Percentiles rank a stretch among this genome's conserved stretches.
phyloP scores from a whole-genome alignment of 1,284 basidiomycete species.

The Porogramme epimiltina region DNA sequence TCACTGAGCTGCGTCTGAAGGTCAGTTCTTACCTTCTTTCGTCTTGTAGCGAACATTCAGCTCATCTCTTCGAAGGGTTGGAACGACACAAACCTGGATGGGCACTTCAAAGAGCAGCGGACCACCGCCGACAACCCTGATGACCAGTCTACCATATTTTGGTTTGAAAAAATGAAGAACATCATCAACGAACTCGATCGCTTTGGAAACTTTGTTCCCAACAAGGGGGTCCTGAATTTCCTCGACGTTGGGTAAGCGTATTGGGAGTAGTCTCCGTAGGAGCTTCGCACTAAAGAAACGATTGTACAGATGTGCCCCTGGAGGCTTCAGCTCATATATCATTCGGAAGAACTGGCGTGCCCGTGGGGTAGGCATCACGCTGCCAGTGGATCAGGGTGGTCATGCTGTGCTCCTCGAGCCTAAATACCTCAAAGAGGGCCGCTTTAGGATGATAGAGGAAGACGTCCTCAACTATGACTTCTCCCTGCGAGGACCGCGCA shows the following conservation, averaged over 20 bases:
- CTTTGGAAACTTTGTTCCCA: conserved; percentile 6
- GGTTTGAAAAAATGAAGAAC: conserved; percentile 20
- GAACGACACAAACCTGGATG: conserved; percentile 1
- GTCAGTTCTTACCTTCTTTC: no score
- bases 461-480: conserved; percentile 32
- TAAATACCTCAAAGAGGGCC: conserved; percentile 4
- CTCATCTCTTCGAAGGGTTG: conserved; percentile 3
- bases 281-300: background rate
- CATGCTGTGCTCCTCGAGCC: conserved; percentile 29
- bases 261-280: background rate
- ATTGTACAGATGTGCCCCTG: conserved; percentile 33
- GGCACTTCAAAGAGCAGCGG: conserved; percentile 3
- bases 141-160: background rate
- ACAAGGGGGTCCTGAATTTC: conserved; percentile 9
- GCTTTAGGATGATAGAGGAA: conserved; percentile 26
- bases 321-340: conserved; percentile 36
- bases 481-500: conserved; percentile 7
- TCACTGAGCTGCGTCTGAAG: no score
- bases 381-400: conserved; percentile 27
- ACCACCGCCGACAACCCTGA: background rate
- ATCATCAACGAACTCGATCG: conserved; percentile 23
- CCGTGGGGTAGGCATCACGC: conserved; percentile 32
- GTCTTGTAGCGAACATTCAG: background rate
- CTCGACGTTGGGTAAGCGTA: conserved; percentile 24
- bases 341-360: conserved; percentile 29